Evolutionary conservation across 352 stramenopile species (phyloP).

Genomic region (Globisporangium abappressorium): DNA sequence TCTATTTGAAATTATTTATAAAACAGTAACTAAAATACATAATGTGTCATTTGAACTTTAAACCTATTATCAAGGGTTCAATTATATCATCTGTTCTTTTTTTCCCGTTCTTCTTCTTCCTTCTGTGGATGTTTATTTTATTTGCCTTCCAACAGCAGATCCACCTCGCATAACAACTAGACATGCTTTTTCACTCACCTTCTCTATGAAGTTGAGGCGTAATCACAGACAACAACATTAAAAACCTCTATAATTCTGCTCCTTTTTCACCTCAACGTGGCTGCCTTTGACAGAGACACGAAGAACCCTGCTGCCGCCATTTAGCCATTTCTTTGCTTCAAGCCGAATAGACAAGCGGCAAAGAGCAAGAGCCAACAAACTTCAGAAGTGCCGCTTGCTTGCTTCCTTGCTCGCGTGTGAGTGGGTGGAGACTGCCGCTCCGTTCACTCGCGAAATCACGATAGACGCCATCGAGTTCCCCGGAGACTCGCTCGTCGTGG

Average conservation of each 20-base stretch:
- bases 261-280: neutral
- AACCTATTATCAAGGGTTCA: neutral
- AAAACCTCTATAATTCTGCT: neutral
- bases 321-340: slow-evolving; percentile 17
- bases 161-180: neutral
- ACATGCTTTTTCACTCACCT: neutral
- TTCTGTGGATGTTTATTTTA: neutral
- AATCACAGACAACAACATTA: neutral
- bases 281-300: neutral
- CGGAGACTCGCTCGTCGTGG: slow-evolving; percentile 23
- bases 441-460: neutral
- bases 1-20: neutral
- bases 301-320: neutral
- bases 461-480: slow-evolving; percentile 11
- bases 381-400: slow-evolving; percentile 1
- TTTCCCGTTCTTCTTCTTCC: neutral
- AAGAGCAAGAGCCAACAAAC: neutral
- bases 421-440: neutral
- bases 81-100: neutral
- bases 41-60: neutral
- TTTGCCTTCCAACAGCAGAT: neutral
- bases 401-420: neutral
- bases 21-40: neutral
- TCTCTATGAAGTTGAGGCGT: neutral
- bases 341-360: slow-evolving; percentile 2